These are phyloP conservation scores for Lasiosphaeria miniovina DNA, from an alignment of 495 filamentous ascomycete genomes.

Conservation along the genomic window DNA sequence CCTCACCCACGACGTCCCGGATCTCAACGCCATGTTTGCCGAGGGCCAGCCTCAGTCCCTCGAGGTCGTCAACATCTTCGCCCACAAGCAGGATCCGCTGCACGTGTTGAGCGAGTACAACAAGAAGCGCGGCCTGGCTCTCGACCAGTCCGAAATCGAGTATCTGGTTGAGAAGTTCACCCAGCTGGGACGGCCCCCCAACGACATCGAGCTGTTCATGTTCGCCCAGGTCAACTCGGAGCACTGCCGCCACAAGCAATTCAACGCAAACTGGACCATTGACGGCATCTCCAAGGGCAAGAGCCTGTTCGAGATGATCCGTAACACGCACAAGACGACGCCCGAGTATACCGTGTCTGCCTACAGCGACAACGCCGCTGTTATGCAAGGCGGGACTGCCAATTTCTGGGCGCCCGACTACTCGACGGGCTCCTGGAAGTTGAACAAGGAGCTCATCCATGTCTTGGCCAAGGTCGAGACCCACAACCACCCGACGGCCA, in stretches of 20 bases:
- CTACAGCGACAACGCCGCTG: constrained; percentile 96
- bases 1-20: constrained; percentile 61
- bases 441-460: constrained; percentile 83
- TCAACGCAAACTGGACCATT: constrained; percentile 97
- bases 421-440: constrained; percentile 79
- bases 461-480: constrained; percentile 95
- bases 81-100: constrained; percentile 56
- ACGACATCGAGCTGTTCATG: constrained; percentile 97
- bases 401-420: constrained; percentile 83
- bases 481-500: constrained; percentile 95
- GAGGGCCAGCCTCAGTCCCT: constrained; percentile 68
- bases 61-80: constrained; percentile 68
- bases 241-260: constrained; percentile 75
- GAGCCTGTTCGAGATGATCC: constrained; percentile 91
- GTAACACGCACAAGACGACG: constrained; percentile 80
- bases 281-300: constrained; percentile 75
- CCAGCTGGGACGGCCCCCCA: constrained; percentile 68
- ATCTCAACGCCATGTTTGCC: constrained; percentile 72
- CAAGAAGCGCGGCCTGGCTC: constrained; percentile 72
- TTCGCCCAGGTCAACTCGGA: constrained; percentile 95
- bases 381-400: constrained; percentile 71
- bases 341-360: constrained; percentile 83
- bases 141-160: constrained; percentile 88
- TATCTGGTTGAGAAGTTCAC: constrained; percentile 85
- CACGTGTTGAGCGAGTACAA: constrained; percentile 79